These are phyloP conservation scores for Coemansia aciculifera DNA, from an alignment of 192 early-diverging fungal species.

Conservation along the genomic window DNA sequence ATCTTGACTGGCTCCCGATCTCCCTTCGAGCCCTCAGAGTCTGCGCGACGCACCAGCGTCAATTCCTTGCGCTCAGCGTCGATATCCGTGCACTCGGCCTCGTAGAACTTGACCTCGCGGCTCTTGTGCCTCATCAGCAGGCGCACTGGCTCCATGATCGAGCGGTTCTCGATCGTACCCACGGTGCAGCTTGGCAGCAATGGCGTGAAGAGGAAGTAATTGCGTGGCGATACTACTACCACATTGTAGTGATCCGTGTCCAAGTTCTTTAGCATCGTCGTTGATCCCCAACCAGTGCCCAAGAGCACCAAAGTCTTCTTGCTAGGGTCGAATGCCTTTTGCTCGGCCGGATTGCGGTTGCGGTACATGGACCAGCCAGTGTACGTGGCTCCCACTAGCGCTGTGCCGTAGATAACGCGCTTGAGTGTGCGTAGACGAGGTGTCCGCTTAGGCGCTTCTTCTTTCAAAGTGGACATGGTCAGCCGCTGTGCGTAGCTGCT, in stretches of 20 bases:
- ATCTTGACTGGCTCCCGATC: conserved; percentile 35
- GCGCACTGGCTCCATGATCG: conserved; percentile 85
- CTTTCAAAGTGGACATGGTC: conserved; percentile 38
- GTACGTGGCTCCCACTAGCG: conserved; percentile 27
- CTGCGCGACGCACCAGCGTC: conserved; percentile 65
- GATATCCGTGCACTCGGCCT: conserved; percentile 89
- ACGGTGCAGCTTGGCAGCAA: conserved; percentile 75
- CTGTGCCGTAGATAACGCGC: conserved; percentile 34
- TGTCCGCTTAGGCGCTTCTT: conserved; percentile 19
- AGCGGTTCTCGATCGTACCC: conserved; percentile 85
- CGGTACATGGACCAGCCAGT: conserved; percentile 53
- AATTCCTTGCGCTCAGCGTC: conserved; percentile 79
- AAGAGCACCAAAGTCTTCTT: conserved; percentile 48
- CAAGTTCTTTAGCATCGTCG: conserved; percentile 67
- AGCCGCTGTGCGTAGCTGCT: conserved; percentile 31
- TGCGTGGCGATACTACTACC: conserved; percentile 73
- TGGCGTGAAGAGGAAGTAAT: conserved; percentile 85
- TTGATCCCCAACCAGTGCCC: conserved; percentile 50
- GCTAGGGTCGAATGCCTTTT: conserved; percentile 44
- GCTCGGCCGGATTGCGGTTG: conserved; percentile 46
- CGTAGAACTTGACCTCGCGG: conserved; percentile 81
- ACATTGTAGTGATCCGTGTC: conserved; percentile 82
- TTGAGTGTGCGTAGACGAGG: conserved; percentile 41
- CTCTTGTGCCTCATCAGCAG: conserved; percentile 86
- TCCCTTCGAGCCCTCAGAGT: conserved; percentile 58